Base-by-base conservation (phyloP, 2,329 filamentous ascomycete species). In the Talaromyces funiculosus region DNA sequence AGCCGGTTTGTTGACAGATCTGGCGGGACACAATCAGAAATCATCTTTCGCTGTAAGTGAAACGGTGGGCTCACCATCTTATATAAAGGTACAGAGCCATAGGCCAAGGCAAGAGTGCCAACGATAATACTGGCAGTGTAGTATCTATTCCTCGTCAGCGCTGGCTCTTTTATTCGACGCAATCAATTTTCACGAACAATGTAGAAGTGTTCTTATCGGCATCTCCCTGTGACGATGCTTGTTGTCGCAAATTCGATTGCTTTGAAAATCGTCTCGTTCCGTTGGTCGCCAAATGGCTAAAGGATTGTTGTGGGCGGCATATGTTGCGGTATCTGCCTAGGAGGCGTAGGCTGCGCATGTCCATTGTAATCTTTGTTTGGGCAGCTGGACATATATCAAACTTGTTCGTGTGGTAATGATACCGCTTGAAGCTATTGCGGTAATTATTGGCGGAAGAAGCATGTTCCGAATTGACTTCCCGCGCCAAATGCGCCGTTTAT, bases 1-100 rank as follows among this genome's bases (percentile, higher is more conserved):
- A 97, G 69, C 93, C 79, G 14, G 75, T 81, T 68, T 81, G 78
- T 66, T 80, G 77, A 63, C 79, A 81, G 53, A 81, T 80, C 78
- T 81, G 64, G 26, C 4, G 38, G 49, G 12, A 7, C 16, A 4
- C 6, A 33, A 4, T 51, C n/a, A 33, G n/a, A 14, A 3, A 20
- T 33, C n/a, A 14, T 37, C 5, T 45, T 9, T 14, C 45, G 20
- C 5, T 31, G 3, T 4, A 10, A 26, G 37, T 20, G 18, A 4
- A 42, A 8, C 40, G 24, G 63, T 69, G 33, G 69, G 35, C 55
- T 49, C 24, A 85, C 83, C 83, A 86, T 88, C 71, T 88, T 88
- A 73, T 88, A 88, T 63, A 88, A 76, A 43, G 85, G 85, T 26
- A 88, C 85, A 14, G 84, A 86, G 64, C 84, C 84, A 71, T 88